Evolutionary conservation across 1,139 yeast species (phyloP).

Genomic region (Meyerozyma sp.): DNA sequence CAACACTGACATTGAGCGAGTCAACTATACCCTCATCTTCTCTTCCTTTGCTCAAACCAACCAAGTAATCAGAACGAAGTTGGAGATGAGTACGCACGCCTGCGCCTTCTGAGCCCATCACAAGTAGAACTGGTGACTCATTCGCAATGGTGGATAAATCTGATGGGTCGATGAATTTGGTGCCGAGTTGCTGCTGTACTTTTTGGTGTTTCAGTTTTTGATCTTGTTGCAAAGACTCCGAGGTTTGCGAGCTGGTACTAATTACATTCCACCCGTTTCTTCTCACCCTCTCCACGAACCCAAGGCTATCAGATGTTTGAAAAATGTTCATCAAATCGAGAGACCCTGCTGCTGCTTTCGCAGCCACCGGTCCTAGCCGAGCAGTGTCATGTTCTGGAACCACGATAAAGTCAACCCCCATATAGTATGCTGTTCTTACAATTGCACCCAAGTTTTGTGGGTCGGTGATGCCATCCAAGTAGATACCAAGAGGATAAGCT

Average conservation of each 20-base stretch:
- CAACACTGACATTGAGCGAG: conserved; percentile 86
- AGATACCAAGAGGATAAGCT: conserved; percentile 64
- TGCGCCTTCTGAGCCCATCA: conserved; percentile 80
- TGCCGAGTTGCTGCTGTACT: conserved; percentile 15
- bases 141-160: conserved; percentile 40
- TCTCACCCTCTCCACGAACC: conserved; percentile 53
- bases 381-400: conserved; percentile 72
- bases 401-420: conserved; percentile 80
- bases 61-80: conserved; percentile 60
- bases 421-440: conserved; percentile 71
- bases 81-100: conserved; percentile 70
- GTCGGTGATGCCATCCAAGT: conserved; percentile 78
- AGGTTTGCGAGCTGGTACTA: conserved; percentile 48
- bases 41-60: conserved; percentile 39
- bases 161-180: conserved; percentile 32
- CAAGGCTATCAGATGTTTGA: conserved; percentile 51
- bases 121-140: conserved; percentile 58
- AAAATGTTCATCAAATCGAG: conserved; percentile 66
- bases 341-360: conserved; percentile 87
- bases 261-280: conserved; percentile 68
- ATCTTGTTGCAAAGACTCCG: conserved; percentile 13
- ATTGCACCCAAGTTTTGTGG: conserved; percentile 92
- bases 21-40: conserved; percentile 50
- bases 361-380: conserved; percentile 67
- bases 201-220: conserved; percentile 18